Percentiles rank a stretch among this genome's conserved stretches.
Evolutionary conservation across 495 filamentous ascomycete species (phyloP).

Genomic region (Saxophila tyrrhenica): DNA sequence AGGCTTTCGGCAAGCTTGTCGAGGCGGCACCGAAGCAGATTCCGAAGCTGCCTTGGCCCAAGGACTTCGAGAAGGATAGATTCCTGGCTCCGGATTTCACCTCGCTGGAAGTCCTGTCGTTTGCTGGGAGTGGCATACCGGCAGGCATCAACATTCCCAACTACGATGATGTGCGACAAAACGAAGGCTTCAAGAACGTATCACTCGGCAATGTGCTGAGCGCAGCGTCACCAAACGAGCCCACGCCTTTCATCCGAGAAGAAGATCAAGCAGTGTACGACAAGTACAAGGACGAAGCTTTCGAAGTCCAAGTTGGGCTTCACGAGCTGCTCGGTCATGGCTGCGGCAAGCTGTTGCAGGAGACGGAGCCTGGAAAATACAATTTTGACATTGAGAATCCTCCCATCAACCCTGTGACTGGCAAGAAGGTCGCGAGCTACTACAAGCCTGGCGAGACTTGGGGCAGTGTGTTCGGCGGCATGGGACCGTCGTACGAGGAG

Average conservation of each 20-base stretch:
- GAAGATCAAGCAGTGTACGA: conserved; percentile 66
- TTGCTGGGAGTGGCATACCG: conserved; percentile 47
- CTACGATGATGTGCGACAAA: conserved; percentile 89
- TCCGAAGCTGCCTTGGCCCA: conserved; percentile 74
- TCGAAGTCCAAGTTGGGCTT: conserved; percentile 90
- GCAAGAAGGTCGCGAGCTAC: conserved; percentile 67
- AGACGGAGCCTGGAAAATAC: conserved; percentile 65
- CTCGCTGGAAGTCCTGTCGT: conserved; percentile 41
- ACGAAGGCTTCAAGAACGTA: conserved; percentile 96
- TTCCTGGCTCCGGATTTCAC: conserved; percentile 95
- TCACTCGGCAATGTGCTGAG: conserved; percentile 80
- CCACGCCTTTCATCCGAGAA: conserved; percentile 73
- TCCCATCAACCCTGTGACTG: conserved; percentile 66
- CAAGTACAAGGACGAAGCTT: conserved; percentile 68
- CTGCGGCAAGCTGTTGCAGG: conserved; percentile 88
- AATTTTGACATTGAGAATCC: conserved; percentile 79
- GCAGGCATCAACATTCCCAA: conserved; percentile 67
- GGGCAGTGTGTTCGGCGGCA: conserved; percentile 78
- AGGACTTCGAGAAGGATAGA: conserved; percentile 87
- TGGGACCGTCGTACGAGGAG: conserved; percentile 81
- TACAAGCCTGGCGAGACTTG: conserved; percentile 93
- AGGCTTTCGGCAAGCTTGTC: conserved; percentile 79
- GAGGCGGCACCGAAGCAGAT: conserved; percentile 71
- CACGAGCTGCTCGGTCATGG: conserved; percentile 95
- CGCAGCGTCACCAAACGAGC: conserved; percentile 81